Base-by-base conservation (phyloP, 2,329 filamentous ascomycete genomes). In the Purpureocillium lavendulum region DNA sequence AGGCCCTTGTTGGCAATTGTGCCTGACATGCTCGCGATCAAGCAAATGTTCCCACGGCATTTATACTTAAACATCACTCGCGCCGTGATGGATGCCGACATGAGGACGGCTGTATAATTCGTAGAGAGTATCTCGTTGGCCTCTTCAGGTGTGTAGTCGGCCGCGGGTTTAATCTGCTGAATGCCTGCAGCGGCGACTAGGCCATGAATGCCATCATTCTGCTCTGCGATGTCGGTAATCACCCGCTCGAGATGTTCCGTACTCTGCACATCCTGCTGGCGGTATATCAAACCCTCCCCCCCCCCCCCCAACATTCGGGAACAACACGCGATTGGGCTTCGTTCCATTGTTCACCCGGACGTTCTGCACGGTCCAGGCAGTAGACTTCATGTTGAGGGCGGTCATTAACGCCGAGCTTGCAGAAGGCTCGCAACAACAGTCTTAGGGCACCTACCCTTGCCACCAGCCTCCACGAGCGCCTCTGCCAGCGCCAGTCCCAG, bases 401-500 rank as follows among this genome's bases (percentile, higher is more conserved):
- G n/a, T n/a, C n/a, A n/a, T n/a, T n/a, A n/a, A n/a, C n/a, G 34
- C 14, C 38, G 14, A 21, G 30, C 26, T 2, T 28, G 30, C 7
- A 16, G 11, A 15, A 8, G 12, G 11, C 38, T 14, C 12, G 8
- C 6, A 14, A n/a, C n/a, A n/a, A n/a, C n/a, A n/a, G n/a, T n/a
- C n/a, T n/a, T n/a, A n/a, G 4, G 12, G 26, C 12, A 16, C 36
- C 31, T 28, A 77, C 75, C 74, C 47, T 67, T 84, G 17, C 82
- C 85, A 15, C 85, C 84, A 17, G 84, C 84, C 59, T 89, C 83
- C 11, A 86, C 66, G 12, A 89, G 62, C 1, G 80, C 83, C 51
- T 89, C 83, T 1, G 82, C 76, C 50, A 88, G 75, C 6, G 80
- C 76, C 15, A 90, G 62, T n/a, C 84, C 84, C 9, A 89, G 69